Base-by-base conservation (phyloP, 495 filamentous ascomycete species). In the Endocarpon pusillum region DNA sequence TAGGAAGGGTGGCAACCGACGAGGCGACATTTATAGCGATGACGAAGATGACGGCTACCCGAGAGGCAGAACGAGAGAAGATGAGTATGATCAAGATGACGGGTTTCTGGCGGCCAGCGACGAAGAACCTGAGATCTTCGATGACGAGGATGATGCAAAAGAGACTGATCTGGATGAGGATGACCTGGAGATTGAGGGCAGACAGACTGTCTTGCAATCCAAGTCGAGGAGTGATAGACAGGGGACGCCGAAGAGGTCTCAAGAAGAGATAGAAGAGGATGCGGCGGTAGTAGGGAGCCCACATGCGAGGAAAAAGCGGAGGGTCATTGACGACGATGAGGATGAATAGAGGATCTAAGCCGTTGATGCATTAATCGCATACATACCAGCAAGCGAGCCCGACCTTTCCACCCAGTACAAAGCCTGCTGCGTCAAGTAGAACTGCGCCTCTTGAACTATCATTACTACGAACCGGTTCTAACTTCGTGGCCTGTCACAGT, bases 51-150 rank as follows among this genome's bases (percentile, higher is more conserved):
- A 69, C 36, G 72, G 75, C 37, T 59, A 64, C 1, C 68, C 71
- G 22, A 62, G 73, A 25, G 70, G 73, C 3, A 59, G 64, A 17
- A 67, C 65, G 12, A 64, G 68, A 15, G 70, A 81, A 41, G 83
- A 94, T 46, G 80, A 87, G 48, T 94, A 85, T 45, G 78, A 84
- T 40, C 69, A 75, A 46, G 77, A 81, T 17, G 79, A 85, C 42
- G 78, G 74, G 4, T 85, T 85, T 52, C 55, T 85, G 36, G 79
- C 79, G 7, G 67, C 66, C 22, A 83, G 77, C 43, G 79, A 79
- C 35, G 75, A 81, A 39, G 79, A 80, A 23, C 55, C 72, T 6
- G 73, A 71, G 41, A 59, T 66, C 20, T 64, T 49, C 12, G 71
- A 49, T 10, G 68, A 63, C 8, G 73, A 64, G 18, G 75, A 75